These are phyloP conservation scores for Articulospora tetracladia DNA, from an alignment of 495 filamentous ascomycete genomes.

Conservation along the genomic window DNA sequence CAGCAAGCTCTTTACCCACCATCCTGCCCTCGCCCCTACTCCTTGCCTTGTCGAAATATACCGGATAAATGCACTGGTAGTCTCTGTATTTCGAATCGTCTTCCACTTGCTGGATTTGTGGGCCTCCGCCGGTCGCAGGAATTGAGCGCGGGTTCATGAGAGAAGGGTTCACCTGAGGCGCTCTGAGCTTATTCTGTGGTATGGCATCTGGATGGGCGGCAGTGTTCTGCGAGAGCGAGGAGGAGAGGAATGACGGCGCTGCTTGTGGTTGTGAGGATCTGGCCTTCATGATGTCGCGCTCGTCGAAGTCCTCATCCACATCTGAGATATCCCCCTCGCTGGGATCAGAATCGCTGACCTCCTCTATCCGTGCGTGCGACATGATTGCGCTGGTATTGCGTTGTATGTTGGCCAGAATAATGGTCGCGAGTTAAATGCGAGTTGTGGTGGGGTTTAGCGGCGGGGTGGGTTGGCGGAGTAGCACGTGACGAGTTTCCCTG, in stretches of 20 bases:
- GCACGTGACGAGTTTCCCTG: conserved; percentile 1
- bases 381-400: conserved; percentile 42
- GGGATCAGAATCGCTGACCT: conserved; percentile 81
- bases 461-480: neutral
- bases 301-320: conserved; percentile 54
- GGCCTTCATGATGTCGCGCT: conserved; percentile 35
- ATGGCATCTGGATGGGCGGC: neutral
- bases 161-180: neutral
- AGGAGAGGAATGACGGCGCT: neutral
- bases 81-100: conserved; percentile 61
- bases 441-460: conserved; percentile 15
- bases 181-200: conserved; percentile 1
- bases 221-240: neutral
- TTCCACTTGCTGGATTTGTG: conserved; percentile 34
- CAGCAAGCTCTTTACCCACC: conserved; percentile 65
- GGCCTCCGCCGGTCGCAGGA: conserved; percentile 28
- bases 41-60: conserved; percentile 85
- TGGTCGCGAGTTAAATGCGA: neutral
- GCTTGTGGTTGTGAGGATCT: conserved; percentile 24
- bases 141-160: conserved; percentile 28
- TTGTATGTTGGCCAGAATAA: neutral
- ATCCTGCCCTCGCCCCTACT: conserved; percentile 74
- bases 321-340: conserved; percentile 62
- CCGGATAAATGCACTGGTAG: conserved; percentile 87
- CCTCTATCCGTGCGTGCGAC: conserved; percentile 86